A percentile compares a stretch with the other conserved stretches of the same genome.
Conservation (phyloP, 495 filamentous ascomycete species). For the Aspergillus campestris region DNA sequence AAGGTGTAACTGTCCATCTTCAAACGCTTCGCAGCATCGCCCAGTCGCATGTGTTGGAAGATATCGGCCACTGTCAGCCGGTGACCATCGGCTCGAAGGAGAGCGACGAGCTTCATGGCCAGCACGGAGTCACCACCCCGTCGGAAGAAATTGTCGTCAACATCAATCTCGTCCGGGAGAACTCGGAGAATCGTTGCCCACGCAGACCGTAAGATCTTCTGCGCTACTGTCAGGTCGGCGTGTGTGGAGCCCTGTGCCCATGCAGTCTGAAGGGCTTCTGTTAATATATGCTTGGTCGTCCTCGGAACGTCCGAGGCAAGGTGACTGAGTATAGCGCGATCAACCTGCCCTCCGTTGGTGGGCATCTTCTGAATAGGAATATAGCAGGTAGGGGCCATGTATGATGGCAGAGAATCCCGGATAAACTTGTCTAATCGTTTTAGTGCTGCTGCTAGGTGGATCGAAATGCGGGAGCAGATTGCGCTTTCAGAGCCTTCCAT, state of each 20-base stretch:
- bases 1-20: slow-evolving; percentile 15
- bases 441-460: slow-evolving; percentile 17
- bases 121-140: slow-evolving; percentile 39
- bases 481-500: not conserved
- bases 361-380: slow-evolving; percentile 26
- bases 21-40: slow-evolving; percentile 26
- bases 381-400: slow-evolving; percentile 33
- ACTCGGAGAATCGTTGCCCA: slow-evolving; percentile 41
- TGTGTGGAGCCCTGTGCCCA: slow-evolving; percentile 15
- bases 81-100: slow-evolving; percentile 25
- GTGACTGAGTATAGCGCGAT: slow-evolving; percentile 18
- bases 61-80: slow-evolving; percentile 31
- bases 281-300: slow-evolving; percentile 11
- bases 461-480: slow-evolving; percentile 13
- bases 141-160: slow-evolving; percentile 40
- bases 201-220: slow-evolving; percentile 31
- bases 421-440: slow-evolving; percentile 30
- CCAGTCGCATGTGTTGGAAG: slow-evolving; percentile 40
- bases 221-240: slow-evolving; percentile 19
- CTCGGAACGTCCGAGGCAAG: slow-evolving; percentile 18
- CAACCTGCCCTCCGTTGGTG: slow-evolving; percentile 10
- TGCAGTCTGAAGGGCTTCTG: slow-evolving; percentile 13
- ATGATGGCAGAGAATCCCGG: slow-evolving; percentile 27
- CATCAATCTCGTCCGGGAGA: slow-evolving; percentile 24
- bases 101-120: slow-evolving; percentile 38